phyloP scores from a whole-genome alignment of 176 grass and related monocot genomes.

The Rhynchospora breviuscula region DNA sequence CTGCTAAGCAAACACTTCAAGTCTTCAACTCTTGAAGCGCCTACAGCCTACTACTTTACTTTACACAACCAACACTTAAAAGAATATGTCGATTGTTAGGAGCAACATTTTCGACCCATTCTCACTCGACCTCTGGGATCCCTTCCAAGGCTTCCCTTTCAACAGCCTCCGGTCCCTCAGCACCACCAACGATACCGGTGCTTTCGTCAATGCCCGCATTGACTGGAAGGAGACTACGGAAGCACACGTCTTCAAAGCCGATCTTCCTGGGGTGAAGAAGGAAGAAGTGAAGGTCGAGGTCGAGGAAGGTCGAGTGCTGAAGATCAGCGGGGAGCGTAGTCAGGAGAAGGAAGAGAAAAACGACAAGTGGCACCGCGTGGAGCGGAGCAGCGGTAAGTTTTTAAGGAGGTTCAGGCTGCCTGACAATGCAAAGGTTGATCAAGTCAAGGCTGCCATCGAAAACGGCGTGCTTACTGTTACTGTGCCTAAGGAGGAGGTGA shows the following conservation, averaged over 20 bases:
- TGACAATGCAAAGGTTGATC: slow-evolving; percentile 8
- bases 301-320: neutral
- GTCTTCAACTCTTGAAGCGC: too few species aligned
- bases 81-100: slow-evolving; percentile 8
- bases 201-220: neutral
- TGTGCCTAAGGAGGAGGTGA: slow-evolving; percentile 37
- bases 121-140: neutral
- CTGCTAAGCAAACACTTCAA: neutral
- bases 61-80: neutral
- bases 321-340: neutral
- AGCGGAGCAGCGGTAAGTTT: slow-evolving; percentile 52
- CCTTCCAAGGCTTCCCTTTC: slow-evolving; percentile 9
- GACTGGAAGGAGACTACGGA: slow-evolving; percentile 57
- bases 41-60: neutral
- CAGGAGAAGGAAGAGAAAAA: slow-evolving; percentile 17
- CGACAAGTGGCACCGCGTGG: slow-evolving; percentile 18
- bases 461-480: slow-evolving; percentile 53
- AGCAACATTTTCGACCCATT: slow-evolving; percentile 21
- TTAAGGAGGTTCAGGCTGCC: slow-evolving; percentile 5
- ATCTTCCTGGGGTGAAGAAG: neutral
- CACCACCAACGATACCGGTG: neutral
- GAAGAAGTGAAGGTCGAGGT: slow-evolving; percentile 24
- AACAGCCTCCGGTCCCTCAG: neutral
- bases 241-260: slow-evolving; percentile 5
- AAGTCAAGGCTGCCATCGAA: slow-evolving; percentile 17